Base-by-base conservation (phyloP, 192 early-diverging fungal genomes). In the Coemansia sp. region DNA sequence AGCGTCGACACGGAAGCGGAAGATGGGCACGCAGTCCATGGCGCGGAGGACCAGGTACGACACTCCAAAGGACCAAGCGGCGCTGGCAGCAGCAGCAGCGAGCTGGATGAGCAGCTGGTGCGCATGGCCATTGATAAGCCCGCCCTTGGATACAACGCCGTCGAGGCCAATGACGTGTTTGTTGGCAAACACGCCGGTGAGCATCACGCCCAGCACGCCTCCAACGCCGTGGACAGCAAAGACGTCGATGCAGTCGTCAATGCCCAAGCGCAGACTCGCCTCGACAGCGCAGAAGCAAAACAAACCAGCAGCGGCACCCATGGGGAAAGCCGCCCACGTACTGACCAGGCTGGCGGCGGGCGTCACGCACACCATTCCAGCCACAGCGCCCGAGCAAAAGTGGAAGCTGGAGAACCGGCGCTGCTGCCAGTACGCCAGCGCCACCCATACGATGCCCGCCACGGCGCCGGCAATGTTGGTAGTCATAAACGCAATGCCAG, bases 181-280 rank as follows among this genome's bases (percentile, higher is more conserved):
- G 69, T 94, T 85, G 19, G 96, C 95, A 85, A 97, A 98, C 25
- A 98, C 63, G 68, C 95, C 96, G 5, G 95, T 95, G 25, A 96
- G 78, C n/a, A 98, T 73, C 65, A 89, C 89, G 46, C 96, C 96
- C 45, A 92, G 76, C 34, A 89, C 62, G 32, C 91, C 91, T 34
- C 88, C 89, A 34, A 90, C 76, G 37, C 88, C 91, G 74, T 92
- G 91, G 12, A 91, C 88, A 45, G 89, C 92, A 76, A 89, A 93
- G 17, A 90, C 93, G 69, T 95, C 95, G 39, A 96, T 82, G 48
- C 91, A 87, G 69, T 93, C 92, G 72, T 93, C 93, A 63, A 90
- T 91, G 23, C 87, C 81, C 21, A 90, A 82, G 29, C 84, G 84
- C 58, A 88, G 85, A 75, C 91, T 91, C 67, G 86, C 85, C 38